Evolutionary conservation across 306 rosid species (phyloP), one percentile per base, ranked within the genome.

Genomic region (Rosa lucieae): DNA sequence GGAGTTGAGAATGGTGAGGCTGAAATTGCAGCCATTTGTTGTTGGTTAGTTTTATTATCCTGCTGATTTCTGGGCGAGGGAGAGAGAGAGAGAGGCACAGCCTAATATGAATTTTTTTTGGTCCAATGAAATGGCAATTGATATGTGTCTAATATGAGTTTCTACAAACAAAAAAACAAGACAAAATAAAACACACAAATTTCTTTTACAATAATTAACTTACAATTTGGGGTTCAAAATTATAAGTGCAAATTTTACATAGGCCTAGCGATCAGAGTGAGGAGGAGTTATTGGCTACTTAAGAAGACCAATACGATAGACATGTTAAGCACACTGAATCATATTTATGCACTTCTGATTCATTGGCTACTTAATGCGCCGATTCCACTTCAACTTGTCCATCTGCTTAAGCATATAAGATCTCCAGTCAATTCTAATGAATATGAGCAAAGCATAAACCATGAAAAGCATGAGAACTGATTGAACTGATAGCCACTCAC

Each of bases 321-420:
- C 39, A 32, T 65, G 12, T 65, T 4, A 10, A 40, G 2, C 21
- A 67, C 72, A 56, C 23, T 2, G 52, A 40, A 56, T 73, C 40
- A 51, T 6, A 29, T 10, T 47, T 29, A 18, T 26, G 35, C 39
- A 55, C 47, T 62, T 58, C 56, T 35, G 35, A 43, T 43, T 15
- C 46, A 32, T 32, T 32, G 37, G 67, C 78, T 77, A 67, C 67
- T 11, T 76, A 65, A 26, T 78, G 51, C 58, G 32, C 62, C 83
- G 81, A 44, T 89, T 90, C 92, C 87, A 83, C 91, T 82, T 81
- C 89, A 79, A 95, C 91, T 82, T 91, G 87, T 65, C 99, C 94
- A 77, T 72, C 99, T 95, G 91, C 84, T 76, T 23, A 72, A 72
- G 75, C 70, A 82, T 78, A 85, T 77, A 81, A 61, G 44, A 84